Percentiles rank a stretch among this genome's conserved stretches.
phyloP scores from a whole-genome alignment of 495 filamentous ascomycete genomes.

The Xylaria grammica region DNA sequence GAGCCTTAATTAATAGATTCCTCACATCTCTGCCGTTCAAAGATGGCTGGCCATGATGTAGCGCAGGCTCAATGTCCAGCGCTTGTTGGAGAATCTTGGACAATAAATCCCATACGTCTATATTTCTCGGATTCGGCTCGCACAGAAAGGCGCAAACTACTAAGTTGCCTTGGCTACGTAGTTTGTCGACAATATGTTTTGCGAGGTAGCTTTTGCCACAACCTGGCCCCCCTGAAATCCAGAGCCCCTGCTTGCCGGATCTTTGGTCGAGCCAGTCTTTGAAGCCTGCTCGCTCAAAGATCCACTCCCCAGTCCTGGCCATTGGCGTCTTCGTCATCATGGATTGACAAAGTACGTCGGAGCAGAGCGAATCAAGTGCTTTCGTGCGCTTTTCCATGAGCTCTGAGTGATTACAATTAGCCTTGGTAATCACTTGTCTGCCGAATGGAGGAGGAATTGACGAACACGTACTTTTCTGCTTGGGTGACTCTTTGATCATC shows the following conservation, averaged over 20 bases:
- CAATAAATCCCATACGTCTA: not conserved
- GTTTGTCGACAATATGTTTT: not conserved
- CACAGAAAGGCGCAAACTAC: constrained; percentile 1
- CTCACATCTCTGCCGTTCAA: not conserved
- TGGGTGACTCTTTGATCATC: not conserved
- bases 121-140: not conserved
- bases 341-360: not conserved
- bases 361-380: not conserved
- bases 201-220: constrained; percentile 4
- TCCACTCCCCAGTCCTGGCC: not conserved
- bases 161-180: not conserved
- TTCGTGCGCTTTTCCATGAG: not conserved
- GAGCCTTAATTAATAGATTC: not conserved
- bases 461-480: not conserved
- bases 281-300: not conserved
- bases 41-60: not conserved
- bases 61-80: not conserved
- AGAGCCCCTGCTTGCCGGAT: not conserved
- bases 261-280: not conserved
- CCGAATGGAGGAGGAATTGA: too few species aligned
- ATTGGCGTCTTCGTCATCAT: not conserved
- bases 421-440: too few species aligned
- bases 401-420: not conserved
- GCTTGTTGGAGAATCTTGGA: not conserved
- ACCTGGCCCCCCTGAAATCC: not conserved